phyloP scores from a whole-genome alignment of 2,329 filamentous ascomycete species.

The Exophiala alcalophila region DNA sequence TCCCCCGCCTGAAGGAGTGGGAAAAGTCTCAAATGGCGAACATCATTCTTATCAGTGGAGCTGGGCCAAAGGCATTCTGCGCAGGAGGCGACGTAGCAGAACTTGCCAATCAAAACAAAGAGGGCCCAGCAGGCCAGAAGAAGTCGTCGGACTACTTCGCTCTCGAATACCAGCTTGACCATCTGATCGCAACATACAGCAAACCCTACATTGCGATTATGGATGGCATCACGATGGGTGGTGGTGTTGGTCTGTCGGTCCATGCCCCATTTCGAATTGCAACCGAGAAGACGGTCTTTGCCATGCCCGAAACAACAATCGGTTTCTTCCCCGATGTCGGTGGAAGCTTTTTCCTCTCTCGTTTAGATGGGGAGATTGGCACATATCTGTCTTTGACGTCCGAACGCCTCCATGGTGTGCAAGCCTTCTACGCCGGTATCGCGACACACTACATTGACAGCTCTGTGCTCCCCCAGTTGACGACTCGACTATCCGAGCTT shows the following conservation, averaged over 20 bases:
- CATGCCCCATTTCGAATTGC: constrained; percentile 96
- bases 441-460: constrained; percentile 97
- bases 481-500: constrained; percentile 82
- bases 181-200: constrained; percentile 86
- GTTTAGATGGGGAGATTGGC: constrained; percentile 80
- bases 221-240: constrained; percentile 98
- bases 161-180: constrained; percentile 93
- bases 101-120: constrained; percentile 70
- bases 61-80: constrained; percentile 81
- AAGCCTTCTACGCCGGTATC: constrained; percentile 85
- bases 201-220: constrained; percentile 96
- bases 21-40: constrained; percentile 92
- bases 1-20: constrained; percentile 87
- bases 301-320: constrained; percentile 98
- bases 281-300: constrained; percentile 91
- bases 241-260: constrained; percentile 87
- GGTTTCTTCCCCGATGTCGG: constrained; percentile 99
- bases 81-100: constrained; percentile 86
- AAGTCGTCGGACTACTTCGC: constrained; percentile 82
- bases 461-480: constrained; percentile 74
- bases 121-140: constrained; percentile 66
- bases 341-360: constrained; percentile 89
- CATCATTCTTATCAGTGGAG: constrained; percentile 86
- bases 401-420: constrained; percentile 73
- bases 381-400: constrained; percentile 93